Conservation (phyloP, 108 stramenopile species). For the Asterionellopsis glacialis region DNA sequence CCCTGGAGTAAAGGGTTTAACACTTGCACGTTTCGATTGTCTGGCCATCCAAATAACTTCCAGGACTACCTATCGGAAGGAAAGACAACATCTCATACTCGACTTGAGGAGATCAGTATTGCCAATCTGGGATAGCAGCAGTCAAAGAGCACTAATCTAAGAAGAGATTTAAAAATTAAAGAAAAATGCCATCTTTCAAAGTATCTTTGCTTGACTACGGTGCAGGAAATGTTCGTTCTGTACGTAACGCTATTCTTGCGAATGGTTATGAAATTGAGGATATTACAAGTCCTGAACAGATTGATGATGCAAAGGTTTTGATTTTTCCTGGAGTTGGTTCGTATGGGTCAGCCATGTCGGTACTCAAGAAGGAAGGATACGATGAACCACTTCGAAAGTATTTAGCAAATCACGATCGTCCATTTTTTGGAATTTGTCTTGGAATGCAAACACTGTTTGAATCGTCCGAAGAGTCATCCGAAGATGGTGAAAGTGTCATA, state of each 20-base stretch:
- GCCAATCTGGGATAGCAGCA: too few species aligned
- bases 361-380: conserved; percentile 65
- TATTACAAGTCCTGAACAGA: conserved; percentile 81
- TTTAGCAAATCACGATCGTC: conserved; percentile 57
- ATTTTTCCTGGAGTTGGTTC: conserved; percentile 94
- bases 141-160: too few species aligned
- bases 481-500: conserved; percentile 34
- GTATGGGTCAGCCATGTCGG: conserved; percentile 79
- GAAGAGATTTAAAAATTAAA: too few species aligned
- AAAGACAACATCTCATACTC: too few species aligned
- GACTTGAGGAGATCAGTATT: too few species aligned
- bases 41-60: too few species aligned
- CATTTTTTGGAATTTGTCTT: conserved; percentile 97
- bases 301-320: conserved; percentile 79
- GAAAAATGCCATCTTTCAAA: conserved; percentile 43
- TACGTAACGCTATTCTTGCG: conserved; percentile 87
- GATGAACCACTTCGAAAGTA: conserved; percentile 81
- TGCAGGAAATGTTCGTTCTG: conserved; percentile 95
- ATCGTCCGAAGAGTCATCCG: conserved; percentile 79
- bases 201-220: conserved; percentile 97
- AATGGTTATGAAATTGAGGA: conserved; percentile 82
- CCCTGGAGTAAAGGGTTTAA: too few species aligned
- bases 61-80: too few species aligned
- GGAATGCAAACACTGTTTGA: conserved; percentile 98
- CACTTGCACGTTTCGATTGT: too few species aligned